A percentile compares a stretch with the other conserved stretches of the same genome.
Evolutionary conservation across 2,329 filamentous ascomycete genomes (phyloP).

Genomic region (Leptographium procerum): DNA sequence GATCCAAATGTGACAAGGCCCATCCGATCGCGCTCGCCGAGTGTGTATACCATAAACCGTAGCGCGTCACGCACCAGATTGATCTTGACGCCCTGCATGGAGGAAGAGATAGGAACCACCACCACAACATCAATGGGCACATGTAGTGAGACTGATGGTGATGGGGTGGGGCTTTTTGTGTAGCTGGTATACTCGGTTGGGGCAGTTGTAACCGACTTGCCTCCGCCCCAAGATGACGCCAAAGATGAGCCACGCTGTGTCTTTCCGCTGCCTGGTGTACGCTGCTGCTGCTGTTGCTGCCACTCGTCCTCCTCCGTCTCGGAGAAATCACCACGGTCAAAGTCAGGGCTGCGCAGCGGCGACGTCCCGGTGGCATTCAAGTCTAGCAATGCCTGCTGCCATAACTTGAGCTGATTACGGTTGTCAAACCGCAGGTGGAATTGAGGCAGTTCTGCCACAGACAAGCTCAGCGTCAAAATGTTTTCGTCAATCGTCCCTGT

Average conservation of each 20-base stretch:
- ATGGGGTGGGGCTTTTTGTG: slow-evolving; percentile 32
- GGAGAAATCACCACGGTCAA: slow-evolving; percentile 65
- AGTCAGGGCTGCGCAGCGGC: slow-evolving; percentile 59
- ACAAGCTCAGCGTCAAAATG: slow-evolving; percentile 78
- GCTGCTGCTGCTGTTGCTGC: slow-evolving; percentile 41
- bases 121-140: slow-evolving; percentile 93
- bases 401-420: slow-evolving; percentile 72
- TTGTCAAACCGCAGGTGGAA: slow-evolving; percentile 89
- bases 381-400: slow-evolving; percentile 79
- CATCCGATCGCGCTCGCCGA: slow-evolving; percentile 93
- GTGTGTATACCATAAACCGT: slow-evolving; percentile 78
- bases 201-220: slow-evolving; percentile 74
- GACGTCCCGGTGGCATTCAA: slow-evolving; percentile 61
- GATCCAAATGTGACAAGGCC: slow-evolving; percentile 95
- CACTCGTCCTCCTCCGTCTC: slow-evolving; percentile 84
- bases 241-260: slow-evolving; percentile 54
- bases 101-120: slow-evolving; percentile 92
- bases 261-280: slow-evolving; percentile 23
- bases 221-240: slow-evolving; percentile 70
- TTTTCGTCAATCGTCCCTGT: slow-evolving; percentile 62
- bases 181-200: slow-evolving; percentile 85
- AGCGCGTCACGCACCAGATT: slow-evolving; percentile 84
- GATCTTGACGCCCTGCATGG: slow-evolving; percentile 99
- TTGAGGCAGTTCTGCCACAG: slow-evolving; percentile 81
- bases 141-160: slow-evolving; percentile 49